Conservation (phyloP, 2,329 filamentous ascomycete species). For the Pseudogymnoascus pannorum region DNA sequence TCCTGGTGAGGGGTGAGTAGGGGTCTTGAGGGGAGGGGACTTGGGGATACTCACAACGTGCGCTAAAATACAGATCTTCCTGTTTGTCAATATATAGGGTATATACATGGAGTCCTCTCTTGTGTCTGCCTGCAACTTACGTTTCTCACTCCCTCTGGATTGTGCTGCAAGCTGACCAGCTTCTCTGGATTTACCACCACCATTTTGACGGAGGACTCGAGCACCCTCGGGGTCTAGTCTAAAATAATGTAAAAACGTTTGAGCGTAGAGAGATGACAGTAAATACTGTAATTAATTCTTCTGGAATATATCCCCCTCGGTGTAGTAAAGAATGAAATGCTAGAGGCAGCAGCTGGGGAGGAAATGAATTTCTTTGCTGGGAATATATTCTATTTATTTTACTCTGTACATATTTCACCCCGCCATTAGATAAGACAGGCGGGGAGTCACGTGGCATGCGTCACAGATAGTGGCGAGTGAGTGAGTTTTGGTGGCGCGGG, state of each 20-base stretch:
- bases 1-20: conserved; percentile 45
- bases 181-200: conserved; percentile 87
- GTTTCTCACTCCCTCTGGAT: conserved; percentile 86
- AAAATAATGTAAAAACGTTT: neutral
- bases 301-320: neutral
- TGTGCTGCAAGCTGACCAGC: conserved; percentile 80
- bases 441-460: neutral
- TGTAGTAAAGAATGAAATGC: neutral
- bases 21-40: neutral
- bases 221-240: neutral
- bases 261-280: neutral
- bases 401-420: too few species aligned
- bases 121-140: conserved; percentile 47
- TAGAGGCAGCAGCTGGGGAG: neutral
- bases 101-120: conserved; percentile 15
- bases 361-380: neutral
- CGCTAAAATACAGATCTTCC: conserved; percentile 85
- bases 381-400: too few species aligned
- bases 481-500: neutral
- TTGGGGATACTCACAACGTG: conserved; percentile 60
- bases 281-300: neutral
- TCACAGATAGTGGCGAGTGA: neutral
- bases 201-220: conserved; percentile 46
- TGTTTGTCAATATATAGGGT: conserved; percentile 15
- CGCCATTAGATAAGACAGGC: neutral